phyloP scores from a whole-genome alignment of 345 rosid genomes.

The Acer yangbiense region DNA sequence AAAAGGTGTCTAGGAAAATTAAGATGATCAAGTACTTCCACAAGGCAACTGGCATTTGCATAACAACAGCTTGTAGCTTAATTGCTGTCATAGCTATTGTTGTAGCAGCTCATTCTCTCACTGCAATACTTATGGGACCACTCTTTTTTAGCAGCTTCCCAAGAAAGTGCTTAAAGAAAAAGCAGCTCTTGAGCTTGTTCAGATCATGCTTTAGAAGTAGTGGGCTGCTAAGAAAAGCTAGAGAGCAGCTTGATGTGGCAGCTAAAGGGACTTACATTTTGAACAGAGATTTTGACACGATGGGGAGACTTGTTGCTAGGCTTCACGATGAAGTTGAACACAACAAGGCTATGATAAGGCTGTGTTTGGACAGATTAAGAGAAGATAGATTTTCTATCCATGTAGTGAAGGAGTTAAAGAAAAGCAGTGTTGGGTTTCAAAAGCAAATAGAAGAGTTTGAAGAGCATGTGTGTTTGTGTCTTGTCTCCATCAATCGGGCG shows the following conservation, averaged over 20 bases:
- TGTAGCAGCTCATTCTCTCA: constrained; percentile 41
- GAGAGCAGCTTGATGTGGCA: constrained; percentile 43
- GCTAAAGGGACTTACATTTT: constrained; percentile 47
- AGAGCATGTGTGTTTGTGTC: constrained; percentile 48
- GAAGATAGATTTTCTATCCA: constrained; percentile 29
- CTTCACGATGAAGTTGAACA: constrained; percentile 52
- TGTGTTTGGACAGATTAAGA: constrained; percentile 33
- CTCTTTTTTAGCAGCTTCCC: constrained; percentile 35
- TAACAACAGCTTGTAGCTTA: constrained; percentile 38
- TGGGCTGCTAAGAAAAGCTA: constrained; percentile 27
- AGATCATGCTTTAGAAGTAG: constrained; percentile 23
- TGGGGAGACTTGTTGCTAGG: constrained; percentile 45
- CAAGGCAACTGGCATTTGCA: constrained; percentile 35
- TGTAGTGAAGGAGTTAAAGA: constrained; percentile 42
- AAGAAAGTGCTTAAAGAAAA: constrained; percentile 26
- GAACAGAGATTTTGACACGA: constrained; percentile 48
- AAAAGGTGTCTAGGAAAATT: constrained; percentile 32
- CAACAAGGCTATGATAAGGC: constrained; percentile 35
- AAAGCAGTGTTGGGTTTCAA: constrained; percentile 33
- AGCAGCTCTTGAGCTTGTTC: constrained; percentile 14
- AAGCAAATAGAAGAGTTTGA: constrained; percentile 46
- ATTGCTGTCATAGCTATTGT: constrained; percentile 29
- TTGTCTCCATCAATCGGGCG: constrained; percentile 45
- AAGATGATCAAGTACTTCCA: constrained; percentile 28
- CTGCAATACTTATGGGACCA: constrained; percentile 35